Evolutionary conservation across 2,329 filamentous ascomycete species (phyloP), one percentile per base, ranked within the genome.

Genomic region (Pezicula radicicola): DNA sequence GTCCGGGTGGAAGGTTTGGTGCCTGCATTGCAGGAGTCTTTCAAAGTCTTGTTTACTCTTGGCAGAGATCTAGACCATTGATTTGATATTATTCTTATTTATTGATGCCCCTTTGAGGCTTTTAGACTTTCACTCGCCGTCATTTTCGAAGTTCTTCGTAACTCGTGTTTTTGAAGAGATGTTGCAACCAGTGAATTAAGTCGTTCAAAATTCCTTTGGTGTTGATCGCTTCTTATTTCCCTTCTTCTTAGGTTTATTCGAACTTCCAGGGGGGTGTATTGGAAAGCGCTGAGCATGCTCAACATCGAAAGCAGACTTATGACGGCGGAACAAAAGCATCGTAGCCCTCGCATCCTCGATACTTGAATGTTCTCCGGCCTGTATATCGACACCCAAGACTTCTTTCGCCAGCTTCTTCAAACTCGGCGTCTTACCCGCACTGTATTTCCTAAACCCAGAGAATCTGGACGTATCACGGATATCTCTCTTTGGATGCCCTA

Each of bases 381-480:
- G 85, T 49, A 88, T 86, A 46, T 85, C 81, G 5, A 85, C 69
- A 0, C 77, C 76, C 2, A 88, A 65, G 7, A 86, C 64, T 63
- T 84, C 75, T 52, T 73, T 73, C 1, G 82, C 80, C 25, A 88
- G 70, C 15, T 76, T 73, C 51, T 78, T 75, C 60, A 94, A 66
- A 6, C 83, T 82, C 3, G 89, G 89, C 56, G 88, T 87, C 55
- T 80, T 79, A 1, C 89, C 88, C 49, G 81, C 70, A 51, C 78
- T 75, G 69, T 85, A 79, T 64, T 88, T 85, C 52, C 84, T 80
- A 68, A 94, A 97, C 1, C 82, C 83, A 0, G 83, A 75, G 61
- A 91, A 87, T 57, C 85, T 86, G 59, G 89, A 86, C 16, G 94
- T 97, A 67, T 99, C 93, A 52, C 94, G 79, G 36, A 93, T 85